Evolutionary conservation across 805 yeast genomes (phyloP).

Genomic region (Suhomyces tanzawaensis): DNA sequence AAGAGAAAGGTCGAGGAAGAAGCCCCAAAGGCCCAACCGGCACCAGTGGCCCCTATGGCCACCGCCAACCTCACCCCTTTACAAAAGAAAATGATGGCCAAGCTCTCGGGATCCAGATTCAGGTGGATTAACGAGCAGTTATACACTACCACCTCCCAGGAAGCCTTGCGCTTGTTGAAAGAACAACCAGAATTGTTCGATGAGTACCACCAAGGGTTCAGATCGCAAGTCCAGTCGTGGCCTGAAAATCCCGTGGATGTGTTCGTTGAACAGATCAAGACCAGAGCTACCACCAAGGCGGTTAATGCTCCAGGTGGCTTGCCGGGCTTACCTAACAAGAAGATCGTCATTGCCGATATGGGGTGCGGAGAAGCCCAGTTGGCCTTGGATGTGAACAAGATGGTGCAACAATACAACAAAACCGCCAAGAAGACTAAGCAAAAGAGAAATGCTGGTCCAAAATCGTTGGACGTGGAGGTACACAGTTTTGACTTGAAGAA

Average conservation of each 20-base stretch:
- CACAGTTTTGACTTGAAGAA: slow-evolving; percentile 91
- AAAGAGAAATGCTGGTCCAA: slow-evolving; percentile 19
- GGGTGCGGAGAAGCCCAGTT: slow-evolving; percentile 98
- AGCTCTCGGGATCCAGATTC: slow-evolving; percentile 90
- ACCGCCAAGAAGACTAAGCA: slow-evolving; percentile 22
- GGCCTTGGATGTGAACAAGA: slow-evolving; percentile 60
- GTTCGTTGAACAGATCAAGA: slow-evolving; percentile 68
- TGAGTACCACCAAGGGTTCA: slow-evolving; percentile 93
- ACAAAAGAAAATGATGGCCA: slow-evolving; percentile 94
- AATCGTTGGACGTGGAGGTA: slow-evolving; percentile 54
- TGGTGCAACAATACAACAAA: slow-evolving; percentile 36
- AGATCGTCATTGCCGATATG: slow-evolving; percentile 91
- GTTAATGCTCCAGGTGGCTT: slow-evolving; percentile 95
- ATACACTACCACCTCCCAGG: slow-evolving; percentile 80
- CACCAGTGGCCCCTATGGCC: slow-evolving; percentile 14
- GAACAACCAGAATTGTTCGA: slow-evolving; percentile 87
- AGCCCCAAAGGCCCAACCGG: slow-evolving; percentile 6
- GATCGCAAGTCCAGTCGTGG: slow-evolving; percentile 95
- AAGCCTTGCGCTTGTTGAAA: slow-evolving; percentile 68
- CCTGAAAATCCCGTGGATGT: slow-evolving; percentile 98
- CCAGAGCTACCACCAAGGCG: slow-evolving; percentile 54
- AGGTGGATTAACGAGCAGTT: slow-evolving; percentile 98
- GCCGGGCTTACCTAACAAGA: slow-evolving; percentile 65
- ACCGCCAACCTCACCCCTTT: slow-evolving; percentile 69
- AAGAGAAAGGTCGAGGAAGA: slow-evolving; percentile 2